A percentile compares a stretch with the other conserved stretches of the same genome.
These are phyloP conservation scores for Cryptococcus sp. DNA, from an alignment of 1,284 basidiomycete species.

Conservation along the genomic window DNA sequence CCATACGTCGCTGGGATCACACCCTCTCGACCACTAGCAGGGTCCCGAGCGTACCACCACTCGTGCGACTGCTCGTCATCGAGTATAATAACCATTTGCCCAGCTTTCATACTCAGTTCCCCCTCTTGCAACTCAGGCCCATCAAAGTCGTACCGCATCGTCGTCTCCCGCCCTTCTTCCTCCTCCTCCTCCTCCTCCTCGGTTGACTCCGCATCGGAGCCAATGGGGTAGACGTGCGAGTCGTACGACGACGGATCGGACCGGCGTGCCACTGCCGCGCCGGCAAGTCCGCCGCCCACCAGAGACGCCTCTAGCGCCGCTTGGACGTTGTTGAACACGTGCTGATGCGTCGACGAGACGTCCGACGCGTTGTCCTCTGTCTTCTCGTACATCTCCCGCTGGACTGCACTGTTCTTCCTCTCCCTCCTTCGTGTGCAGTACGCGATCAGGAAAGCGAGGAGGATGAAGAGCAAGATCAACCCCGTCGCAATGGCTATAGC, in stretches of 20 bases:
- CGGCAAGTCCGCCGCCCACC: slow-evolving; percentile 36
- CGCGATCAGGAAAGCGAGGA: slow-evolving; percentile 84
- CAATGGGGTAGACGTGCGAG: slow-evolving; percentile 27
- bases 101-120: slow-evolving; percentile 48
- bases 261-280: slow-evolving; percentile 16
- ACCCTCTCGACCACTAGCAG: slow-evolving; percentile 74
- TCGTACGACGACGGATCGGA: slow-evolving; percentile 40
- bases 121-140: slow-evolving; percentile 45
- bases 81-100: slow-evolving; percentile 43
- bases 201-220: slow-evolving; percentile 60
- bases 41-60: slow-evolving; percentile 89
- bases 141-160: slow-evolving; percentile 50
- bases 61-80: slow-evolving; percentile 57
- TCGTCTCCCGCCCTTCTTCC: slow-evolving; percentile 52
- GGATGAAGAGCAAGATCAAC: slow-evolving; percentile 86
- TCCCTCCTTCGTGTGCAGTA: slow-evolving; percentile 59
- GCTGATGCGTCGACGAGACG: slow-evolving; percentile 66
- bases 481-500: slow-evolving; percentile 96
- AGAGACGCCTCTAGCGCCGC: slow-evolving; percentile 62
- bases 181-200: slow-evolving; percentile 60
- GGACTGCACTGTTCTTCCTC: slow-evolving; percentile 27
- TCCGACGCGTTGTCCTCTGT: slow-evolving; percentile 63
- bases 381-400: slow-evolving; percentile 59
- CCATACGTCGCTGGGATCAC: slow-evolving; percentile 82
- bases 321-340: slow-evolving; percentile 79